These are phyloP conservation scores for Gossypium herbaceum DNA, from an alignment of 345 rosid genomes.

Conservation along the genomic window DNA sequence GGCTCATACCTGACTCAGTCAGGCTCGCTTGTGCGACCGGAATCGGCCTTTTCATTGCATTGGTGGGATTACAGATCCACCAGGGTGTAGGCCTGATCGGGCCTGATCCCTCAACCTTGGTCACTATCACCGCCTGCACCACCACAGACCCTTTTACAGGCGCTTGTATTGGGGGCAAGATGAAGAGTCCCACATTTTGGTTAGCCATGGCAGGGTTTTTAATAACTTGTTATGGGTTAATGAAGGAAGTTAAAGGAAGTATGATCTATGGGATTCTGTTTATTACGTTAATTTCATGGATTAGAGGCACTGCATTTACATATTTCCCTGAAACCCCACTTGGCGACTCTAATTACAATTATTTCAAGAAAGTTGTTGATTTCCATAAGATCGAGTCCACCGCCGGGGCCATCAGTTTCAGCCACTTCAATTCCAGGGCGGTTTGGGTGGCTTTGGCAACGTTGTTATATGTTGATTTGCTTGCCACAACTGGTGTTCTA, in stretches of 20 bases:
- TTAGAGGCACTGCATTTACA: constrained; percentile 65
- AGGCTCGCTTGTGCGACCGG: constrained; percentile 63
- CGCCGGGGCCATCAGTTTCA: constrained; percentile 65
- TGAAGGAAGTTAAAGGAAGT: constrained; percentile 71
- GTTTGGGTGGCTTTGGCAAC: constrained; percentile 77
- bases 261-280: constrained; percentile 75
- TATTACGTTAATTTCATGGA: constrained; percentile 75
- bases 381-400: constrained; percentile 73
- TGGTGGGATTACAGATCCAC: constrained; percentile 71
- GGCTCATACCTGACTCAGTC: constrained; percentile 60
- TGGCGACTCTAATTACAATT: constrained; percentile 56
- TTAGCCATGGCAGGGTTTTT: constrained; percentile 60
- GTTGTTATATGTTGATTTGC: constrained; percentile 62
- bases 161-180: constrained; percentile 51
- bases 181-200: constrained; percentile 84
- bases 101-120: constrained; percentile 60
- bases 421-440: constrained; percentile 39
- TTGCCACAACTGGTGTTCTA: constrained; percentile 60
- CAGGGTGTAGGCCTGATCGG: constrained; percentile 82
- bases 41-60: constrained; percentile 79
- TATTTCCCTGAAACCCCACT: constrained; percentile 51
- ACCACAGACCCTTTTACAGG: constrained; percentile 46
- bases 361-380: constrained; percentile 67
- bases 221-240: constrained; percentile 58
- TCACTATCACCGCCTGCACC: constrained; percentile 65